Evolutionary conservation across 768 basidiomycete species (phyloP).

Genomic region (Dioszegia crocea): DNA sequence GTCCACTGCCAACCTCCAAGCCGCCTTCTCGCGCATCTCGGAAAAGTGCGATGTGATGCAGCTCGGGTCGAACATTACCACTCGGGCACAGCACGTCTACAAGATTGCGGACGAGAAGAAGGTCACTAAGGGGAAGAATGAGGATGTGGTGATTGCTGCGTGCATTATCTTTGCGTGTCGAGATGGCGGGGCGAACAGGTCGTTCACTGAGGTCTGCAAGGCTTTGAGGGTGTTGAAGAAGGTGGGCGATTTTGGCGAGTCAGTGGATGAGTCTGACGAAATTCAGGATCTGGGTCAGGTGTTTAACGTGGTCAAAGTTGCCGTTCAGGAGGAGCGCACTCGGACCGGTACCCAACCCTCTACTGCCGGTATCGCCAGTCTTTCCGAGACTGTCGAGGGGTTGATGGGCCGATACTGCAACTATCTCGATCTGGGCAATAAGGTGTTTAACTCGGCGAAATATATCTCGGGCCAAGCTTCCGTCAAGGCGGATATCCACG

Average conservation of each 20-base stretch:
- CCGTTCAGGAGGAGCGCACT: slow-evolving; percentile 59
- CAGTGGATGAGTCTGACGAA: neutral
- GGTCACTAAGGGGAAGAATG: slow-evolving; percentile 73
- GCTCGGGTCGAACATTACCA: slow-evolving; percentile 85
- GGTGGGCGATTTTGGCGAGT: too few species aligned
- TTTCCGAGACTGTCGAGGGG: slow-evolving; percentile 26
- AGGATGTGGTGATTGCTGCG: slow-evolving; percentile 90
- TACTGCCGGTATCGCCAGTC: slow-evolving; percentile 20
- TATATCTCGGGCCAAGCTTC: slow-evolving; percentile 44
- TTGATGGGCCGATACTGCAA: slow-evolving; percentile 40
- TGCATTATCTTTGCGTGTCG: slow-evolving; percentile 98
- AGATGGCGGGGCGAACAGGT: slow-evolving; percentile 80
- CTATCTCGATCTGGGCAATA: slow-evolving; percentile 42
- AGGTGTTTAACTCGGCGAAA: slow-evolving; percentile 45
- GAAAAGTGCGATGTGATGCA: slow-evolving; percentile 95
- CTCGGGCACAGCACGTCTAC: slow-evolving; percentile 94
- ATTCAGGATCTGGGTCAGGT: slow-evolving; percentile 50
- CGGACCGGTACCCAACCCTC: neutral
- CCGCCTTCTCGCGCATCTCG: slow-evolving; percentile 84
- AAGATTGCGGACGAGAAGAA: slow-evolving; percentile 94
- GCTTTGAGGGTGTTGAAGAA: slow-evolving; percentile 93
- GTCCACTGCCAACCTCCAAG: slow-evolving; percentile 60
- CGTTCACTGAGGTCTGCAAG: slow-evolving; percentile 92
- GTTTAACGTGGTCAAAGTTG: slow-evolving; percentile 59
- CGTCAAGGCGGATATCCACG: slow-evolving; percentile 60